Evolutionary conservation across 345 rosid genomes (phyloP), one percentile per base, ranked within the genome.

Genomic region (Euphorbia pulcherrima): DNA sequence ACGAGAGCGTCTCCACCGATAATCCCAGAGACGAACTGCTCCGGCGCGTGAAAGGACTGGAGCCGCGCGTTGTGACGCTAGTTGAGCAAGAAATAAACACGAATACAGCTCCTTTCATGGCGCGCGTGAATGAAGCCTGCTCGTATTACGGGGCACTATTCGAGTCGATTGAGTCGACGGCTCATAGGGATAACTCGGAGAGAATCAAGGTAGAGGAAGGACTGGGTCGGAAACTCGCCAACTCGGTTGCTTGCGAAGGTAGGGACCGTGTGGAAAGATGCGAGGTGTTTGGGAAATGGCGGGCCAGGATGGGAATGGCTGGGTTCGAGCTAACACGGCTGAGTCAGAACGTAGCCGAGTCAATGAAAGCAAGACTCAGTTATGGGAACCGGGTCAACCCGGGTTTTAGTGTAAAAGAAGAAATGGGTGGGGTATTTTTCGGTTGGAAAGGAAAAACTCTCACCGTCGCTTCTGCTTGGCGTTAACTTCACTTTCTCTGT

Each of bases 391-490:
- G 85, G 70, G 83, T 75, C 55, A 81, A 82, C 80, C 83, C 86
- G 39, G 92, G 96, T 2, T 88, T 91, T 68, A 86, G 88, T 74
- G 88, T 89, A 11, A 83, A 85, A 72, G 92, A 89, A 80, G 91
- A 88, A 58, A 83, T 73, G 52, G 97, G 96, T 57, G 97, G 88
- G 67, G 88, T 91, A 28, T 74, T 85, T 48, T 94, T 91, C 52
- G 97, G 97, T 62, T 94, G 97, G 99, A 82, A 68, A 83, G 86
- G 92, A 51, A 91, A 89, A 76, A 80, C 86, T 29, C 96, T 91
- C 82, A 85, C 93, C 71, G 93, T 91, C 79, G 96, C 96, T 10
- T 94, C 97, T 68, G 92, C 99, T 76, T 91, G 97, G 99, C 90
- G 92, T 80, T 94, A 86, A 80, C 69, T 66, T 76, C 75, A 82